phyloP scores from a whole-genome alignment of 192 early-diverging fungal species.

The Coemansia sp. region DNA sequence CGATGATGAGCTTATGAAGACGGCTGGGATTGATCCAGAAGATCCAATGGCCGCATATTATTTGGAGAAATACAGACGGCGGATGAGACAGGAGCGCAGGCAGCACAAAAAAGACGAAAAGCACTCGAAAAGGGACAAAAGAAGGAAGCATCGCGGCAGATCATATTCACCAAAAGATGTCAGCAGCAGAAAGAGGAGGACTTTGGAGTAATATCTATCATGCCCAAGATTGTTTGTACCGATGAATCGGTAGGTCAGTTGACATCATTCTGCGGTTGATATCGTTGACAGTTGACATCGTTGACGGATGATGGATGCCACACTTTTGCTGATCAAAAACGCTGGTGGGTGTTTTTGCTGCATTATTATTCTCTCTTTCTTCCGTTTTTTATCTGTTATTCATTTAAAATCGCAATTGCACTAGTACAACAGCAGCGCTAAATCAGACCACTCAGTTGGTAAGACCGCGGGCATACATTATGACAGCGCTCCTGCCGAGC shows the following conservation, averaged over 20 bases:
- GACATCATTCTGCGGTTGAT: no score
- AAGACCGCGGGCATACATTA: background rate
- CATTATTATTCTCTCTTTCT: no score
- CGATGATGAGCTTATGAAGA: slow-evolving; percentile 45
- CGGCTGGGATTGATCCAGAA: slow-evolving; percentile 66
- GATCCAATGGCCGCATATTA: slow-evolving; percentile 76
- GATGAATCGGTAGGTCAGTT: no score
- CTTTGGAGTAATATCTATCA: no score
- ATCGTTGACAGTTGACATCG: no score
- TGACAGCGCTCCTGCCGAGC: background rate
- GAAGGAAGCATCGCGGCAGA: slow-evolving; percentile 10
- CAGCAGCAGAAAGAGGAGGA: background rate
- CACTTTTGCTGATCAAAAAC: no score
- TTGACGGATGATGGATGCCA: no score
- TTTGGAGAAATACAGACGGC: slow-evolving; percentile 65
- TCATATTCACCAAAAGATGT: background rate
- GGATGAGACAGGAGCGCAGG: slow-evolving; percentile 41
- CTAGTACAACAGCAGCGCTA: background rate
- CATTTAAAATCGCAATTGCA: background rate
- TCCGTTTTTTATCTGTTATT: background rate
- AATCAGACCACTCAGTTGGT: background rate
- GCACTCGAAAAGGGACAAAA: slow-evolving; percentile 13
- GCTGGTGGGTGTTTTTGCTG: no score
- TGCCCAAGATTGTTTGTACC: no score
- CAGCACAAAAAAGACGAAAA: slow-evolving; percentile 23